Percentiles rank a stretch among this genome's conserved stretches.
Evolutionary conservation across 345 rosid species (phyloP).

Genomic region (Balakata baccata): DNA sequence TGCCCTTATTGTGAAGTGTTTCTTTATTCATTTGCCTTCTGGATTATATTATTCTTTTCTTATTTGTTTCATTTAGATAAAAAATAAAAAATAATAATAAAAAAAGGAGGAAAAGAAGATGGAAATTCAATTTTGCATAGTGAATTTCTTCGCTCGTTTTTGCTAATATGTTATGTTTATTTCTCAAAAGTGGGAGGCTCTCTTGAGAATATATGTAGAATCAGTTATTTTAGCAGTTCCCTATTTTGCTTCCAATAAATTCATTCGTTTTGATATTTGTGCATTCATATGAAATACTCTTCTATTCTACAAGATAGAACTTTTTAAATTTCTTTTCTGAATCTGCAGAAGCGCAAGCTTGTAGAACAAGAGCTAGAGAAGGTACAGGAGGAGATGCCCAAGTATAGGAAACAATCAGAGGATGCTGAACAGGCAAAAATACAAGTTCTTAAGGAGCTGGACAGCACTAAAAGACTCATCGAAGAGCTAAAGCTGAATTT

Average conservation of each 20-base stretch:
- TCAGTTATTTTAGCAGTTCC: constrained; percentile 7
- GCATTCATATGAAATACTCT: too few relatives aligned
- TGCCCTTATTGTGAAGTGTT: neutral
- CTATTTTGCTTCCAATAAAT: neutral
- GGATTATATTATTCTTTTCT: neutral
- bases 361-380: constrained; percentile 75
- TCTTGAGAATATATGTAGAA: neutral
- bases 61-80: neutral
- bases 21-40: neutral
- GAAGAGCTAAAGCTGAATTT: constrained; percentile 83
- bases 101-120: neutral
- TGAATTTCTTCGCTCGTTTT: neutral
- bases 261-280: too few relatives aligned
- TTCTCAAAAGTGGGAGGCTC: neutral
- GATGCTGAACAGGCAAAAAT: constrained; percentile 57
- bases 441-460: constrained; percentile 63
- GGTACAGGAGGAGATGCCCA: constrained; percentile 66
- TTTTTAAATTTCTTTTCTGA: constrained; percentile 10
- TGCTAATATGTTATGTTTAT: neutral
- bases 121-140: neutral
- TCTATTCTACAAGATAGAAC: constrained; percentile 1
- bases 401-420: constrained; percentile 52
- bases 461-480: constrained; percentile 68
- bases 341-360: constrained; percentile 54
- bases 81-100: too few relatives aligned